Evolutionary conservation across 352 stramenopile genomes (phyloP), one percentile per base, ranked within the genome.

Genomic region (Pythium guiyangense): DNA sequence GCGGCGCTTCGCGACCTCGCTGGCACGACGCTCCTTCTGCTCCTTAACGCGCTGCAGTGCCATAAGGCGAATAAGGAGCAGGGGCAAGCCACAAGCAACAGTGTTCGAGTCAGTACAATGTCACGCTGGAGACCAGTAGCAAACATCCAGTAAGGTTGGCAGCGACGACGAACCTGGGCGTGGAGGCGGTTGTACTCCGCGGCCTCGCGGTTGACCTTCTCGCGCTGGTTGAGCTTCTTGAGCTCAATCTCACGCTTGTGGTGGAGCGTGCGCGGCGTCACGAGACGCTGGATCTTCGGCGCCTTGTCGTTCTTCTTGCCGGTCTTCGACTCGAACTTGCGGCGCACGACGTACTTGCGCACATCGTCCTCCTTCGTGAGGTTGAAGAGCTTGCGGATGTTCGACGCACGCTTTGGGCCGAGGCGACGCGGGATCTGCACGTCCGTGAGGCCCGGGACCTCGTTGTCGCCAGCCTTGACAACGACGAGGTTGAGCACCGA

Each of bases 351-450:
- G 78, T 98, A 99, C 86, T 99, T 99, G 62, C 93, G 86, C 39
- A 99, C 96, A 85, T 99, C 97, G 75, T 99, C 97, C 52, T 99
- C 96, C 91, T 99, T 99, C 76, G 84, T 94, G 68, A 99, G 87
- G 90, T 99, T 99, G 88, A 99, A 99, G 63, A 99, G 79, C 86
- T 99, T 99, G 74, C 97, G 97, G 83, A 99, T 99, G 80, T 99
- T 99, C 80, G 96, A 98, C 61, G 97, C 97, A 73, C 98, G 92
- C 96, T 99, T 99, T 63, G 98, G 97, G 60, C 97, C 97, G 48
- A 99, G 89, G 77, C 97, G 95, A 84, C 97, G 96, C 60, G 97
- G 97, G 66, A 93, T 82, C 66, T 93, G 84, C 62, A 97, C 89
- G 72, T 99, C 97, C 44, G 98, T 99, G 55, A 99, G 87, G 66